Conservation (phyloP, 768 basidiomycete genomes). For the Panus rudis region DNA sequence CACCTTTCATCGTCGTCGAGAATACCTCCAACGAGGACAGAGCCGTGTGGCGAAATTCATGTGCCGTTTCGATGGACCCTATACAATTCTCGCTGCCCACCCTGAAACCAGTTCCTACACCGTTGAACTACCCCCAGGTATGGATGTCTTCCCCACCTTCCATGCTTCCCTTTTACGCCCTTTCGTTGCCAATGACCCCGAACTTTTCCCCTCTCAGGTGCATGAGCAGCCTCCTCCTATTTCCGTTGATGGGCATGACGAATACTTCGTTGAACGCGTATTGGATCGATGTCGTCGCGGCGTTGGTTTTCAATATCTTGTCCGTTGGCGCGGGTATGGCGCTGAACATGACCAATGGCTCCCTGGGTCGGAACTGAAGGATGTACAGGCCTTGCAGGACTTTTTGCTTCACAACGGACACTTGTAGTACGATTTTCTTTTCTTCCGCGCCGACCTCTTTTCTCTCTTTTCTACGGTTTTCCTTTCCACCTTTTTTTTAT, state of each 20-base stretch:
- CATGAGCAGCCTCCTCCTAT: constrained; percentile 1
- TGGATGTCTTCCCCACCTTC: constrained; percentile 24
- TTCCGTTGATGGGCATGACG: constrained; percentile 7
- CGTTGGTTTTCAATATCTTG: neutral
- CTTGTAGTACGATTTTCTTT: constrained; percentile 10
- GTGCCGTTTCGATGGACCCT: constrained; percentile 27
- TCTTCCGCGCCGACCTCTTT: too few relatives aligned
- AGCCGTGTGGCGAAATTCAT: constrained; percentile 35
- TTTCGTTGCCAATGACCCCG: constrained; percentile 29
- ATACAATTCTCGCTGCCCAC: constrained; percentile 10
- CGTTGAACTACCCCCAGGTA: constrained; percentile 14
- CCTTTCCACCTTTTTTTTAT: too few relatives aligned
- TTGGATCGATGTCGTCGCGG: neutral
- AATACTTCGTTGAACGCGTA: constrained; percentile 7
- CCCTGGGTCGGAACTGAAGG: constrained; percentile 14
- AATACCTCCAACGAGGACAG: constrained; percentile 20
- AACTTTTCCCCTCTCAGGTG: constrained; percentile 26
- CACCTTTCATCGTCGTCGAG: constrained; percentile 18
- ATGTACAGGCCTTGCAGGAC: constrained; percentile 22
- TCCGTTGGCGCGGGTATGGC: constrained; percentile 2
- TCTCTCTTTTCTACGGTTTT: too few relatives aligned
- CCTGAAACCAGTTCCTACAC: constrained; percentile 14
- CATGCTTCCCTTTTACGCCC: constrained; percentile 26
- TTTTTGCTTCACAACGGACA: too few relatives aligned
- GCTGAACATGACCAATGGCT: constrained; percentile 27